These are phyloP conservation scores for Venturia aucupariae DNA, from an alignment of 2,329 filamentous ascomycete genomes.

Conservation along the genomic window DNA sequence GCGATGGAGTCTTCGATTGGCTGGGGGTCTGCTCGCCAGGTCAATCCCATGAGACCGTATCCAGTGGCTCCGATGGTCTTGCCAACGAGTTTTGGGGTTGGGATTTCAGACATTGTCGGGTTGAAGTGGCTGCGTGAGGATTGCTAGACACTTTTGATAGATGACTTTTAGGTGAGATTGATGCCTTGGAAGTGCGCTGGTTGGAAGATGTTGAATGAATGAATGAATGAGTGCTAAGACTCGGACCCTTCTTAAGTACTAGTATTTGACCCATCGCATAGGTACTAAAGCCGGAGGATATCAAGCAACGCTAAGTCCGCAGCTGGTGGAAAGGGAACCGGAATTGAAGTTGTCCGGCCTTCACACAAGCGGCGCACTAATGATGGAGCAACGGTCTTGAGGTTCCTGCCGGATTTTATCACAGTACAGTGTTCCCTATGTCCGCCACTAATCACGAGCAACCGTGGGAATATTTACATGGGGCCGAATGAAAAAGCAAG, in stretches of 20 bases:
- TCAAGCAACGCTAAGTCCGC: background rate
- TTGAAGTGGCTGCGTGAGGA: background rate
- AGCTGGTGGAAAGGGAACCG: background rate
- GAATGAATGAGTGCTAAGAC: too few species aligned
- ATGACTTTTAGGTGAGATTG: background rate
- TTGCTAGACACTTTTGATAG: background rate
- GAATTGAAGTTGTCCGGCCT: background rate
- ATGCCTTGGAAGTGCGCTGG: background rate
- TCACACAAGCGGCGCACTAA: background rate
- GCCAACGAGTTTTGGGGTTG: conserved; percentile 20
- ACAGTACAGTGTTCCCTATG: background rate
- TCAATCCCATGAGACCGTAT: conserved; percentile 42
- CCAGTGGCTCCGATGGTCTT: conserved; percentile 34
- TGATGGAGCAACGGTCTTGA: background rate
- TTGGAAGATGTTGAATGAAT: background rate
- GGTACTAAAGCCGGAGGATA: background rate
- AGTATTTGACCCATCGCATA: too few species aligned
- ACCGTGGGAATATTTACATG: background rate
- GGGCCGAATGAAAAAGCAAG: background rate
- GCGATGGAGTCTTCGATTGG: conserved; percentile 31
- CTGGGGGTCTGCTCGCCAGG: conserved; percentile 35
- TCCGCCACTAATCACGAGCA: background rate
- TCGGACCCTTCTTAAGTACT: background rate
- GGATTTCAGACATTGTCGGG: background rate
- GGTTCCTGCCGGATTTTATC: background rate